Evolutionary conservation across 352 stramenopile genomes (phyloP).

Genomic region (Globisporangium megalacanthum): DNA sequence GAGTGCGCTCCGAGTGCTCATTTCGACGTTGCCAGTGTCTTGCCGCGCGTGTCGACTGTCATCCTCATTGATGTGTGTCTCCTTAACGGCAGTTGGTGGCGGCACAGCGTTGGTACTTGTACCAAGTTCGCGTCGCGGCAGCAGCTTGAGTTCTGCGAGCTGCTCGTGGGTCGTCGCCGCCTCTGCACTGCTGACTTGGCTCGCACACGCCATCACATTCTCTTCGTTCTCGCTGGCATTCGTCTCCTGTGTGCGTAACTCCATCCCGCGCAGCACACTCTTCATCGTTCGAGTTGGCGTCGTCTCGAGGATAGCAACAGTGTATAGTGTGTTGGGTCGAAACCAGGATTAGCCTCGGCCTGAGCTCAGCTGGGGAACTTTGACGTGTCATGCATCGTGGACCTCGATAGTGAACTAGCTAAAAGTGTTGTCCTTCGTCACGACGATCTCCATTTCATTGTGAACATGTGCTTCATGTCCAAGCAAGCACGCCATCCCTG

Average conservation of each 20-base stretch:
- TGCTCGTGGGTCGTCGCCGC: not conserved
- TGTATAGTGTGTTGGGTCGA: not conserved
- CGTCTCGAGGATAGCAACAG: not conserved
- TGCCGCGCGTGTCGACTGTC: not conserved
- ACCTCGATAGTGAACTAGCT: too few relatives aligned
- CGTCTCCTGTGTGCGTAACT: not conserved
- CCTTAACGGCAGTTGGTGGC: not conserved
- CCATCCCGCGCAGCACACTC: slow-evolving; percentile 1
- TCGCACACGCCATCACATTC: not conserved
- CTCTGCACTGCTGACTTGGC: not conserved
- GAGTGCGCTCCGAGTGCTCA: slow-evolving; percentile 4
- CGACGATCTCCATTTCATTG: too few relatives aligned
- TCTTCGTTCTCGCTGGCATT: not conserved
- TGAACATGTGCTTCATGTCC: too few relatives aligned
- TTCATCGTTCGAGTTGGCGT: not conserved
- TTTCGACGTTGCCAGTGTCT: slow-evolving; percentile 4
- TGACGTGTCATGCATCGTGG: too few relatives aligned
- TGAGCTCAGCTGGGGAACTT: too few relatives aligned
- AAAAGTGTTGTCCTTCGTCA: too few relatives aligned
- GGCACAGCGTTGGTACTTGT: not conserved
- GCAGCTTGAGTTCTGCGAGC: slow-evolving; percentile 4
- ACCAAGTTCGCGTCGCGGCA: slow-evolving; percentile 1
- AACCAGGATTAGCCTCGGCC: not conserved
- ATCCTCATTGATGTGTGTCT: not conserved
- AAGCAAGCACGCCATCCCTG: too few relatives aligned